Evolutionary conservation across 2,329 filamentous ascomycete genomes (phyloP), one percentile per base, ranked within the genome.

Genomic region (Lomentospora prolificans): DNA sequence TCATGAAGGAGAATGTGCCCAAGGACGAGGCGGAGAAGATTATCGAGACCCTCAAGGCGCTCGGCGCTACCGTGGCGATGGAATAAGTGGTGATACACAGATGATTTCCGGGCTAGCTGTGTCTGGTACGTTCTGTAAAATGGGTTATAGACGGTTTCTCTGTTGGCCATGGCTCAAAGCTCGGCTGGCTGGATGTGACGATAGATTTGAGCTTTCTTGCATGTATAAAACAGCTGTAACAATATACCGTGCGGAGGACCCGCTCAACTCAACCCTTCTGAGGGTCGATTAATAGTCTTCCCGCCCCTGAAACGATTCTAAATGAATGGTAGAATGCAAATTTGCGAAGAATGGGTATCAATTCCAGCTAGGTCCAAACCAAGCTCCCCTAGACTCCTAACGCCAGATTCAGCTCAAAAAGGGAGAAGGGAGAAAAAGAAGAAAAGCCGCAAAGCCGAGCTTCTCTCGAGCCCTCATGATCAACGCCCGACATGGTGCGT

Each of bases 1-100:
- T 89, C 72, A 89, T 99, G 89, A 97, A 97, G 85, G 94, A 99
- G 76, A 91, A 88, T 53, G 90, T 99, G 63, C 88, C 92, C 61
- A 99, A 99, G 83, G 94, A 99, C 68, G 95, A 99, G 72, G 90
- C 90, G 6, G 92, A 97, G 81, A 99, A 99, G 86, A 96, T 99
- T 67, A 84, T 99, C 58, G 89, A 89, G 72, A 85, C 89, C 44
- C 81, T 99, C 78, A 97, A 97, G 84, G 91, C 82, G 63, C 77
- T 99, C 59, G 94, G 94, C 62, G 94, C 87, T 61, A 90, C 88
- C 61, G 92, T 89, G 59, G 76, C 81, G 61, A 94, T 99, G 89
- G 94, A 99, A 72, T 97, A 89, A 76, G 51, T 10, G 17, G 10
- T n/a, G 24, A 22, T 17, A 25, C 17, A 25, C 3, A 27, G 44